Base-by-base conservation (phyloP, 306 rosid genomes). In the Erythrophleum fordii region DNA sequence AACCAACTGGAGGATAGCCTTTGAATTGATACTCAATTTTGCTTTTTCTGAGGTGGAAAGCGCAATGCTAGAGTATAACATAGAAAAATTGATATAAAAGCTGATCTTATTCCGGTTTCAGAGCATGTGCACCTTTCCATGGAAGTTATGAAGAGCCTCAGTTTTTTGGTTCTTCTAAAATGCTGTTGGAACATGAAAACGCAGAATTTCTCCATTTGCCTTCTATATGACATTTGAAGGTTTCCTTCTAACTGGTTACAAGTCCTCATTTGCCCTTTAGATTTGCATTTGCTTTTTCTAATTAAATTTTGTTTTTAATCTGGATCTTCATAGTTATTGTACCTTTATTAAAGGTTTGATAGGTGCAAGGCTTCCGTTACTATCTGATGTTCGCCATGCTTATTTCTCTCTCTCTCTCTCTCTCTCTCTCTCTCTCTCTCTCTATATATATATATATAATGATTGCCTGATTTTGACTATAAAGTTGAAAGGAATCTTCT, bases 1-100 rank as follows among this genome's bases (percentile, higher is more conserved):
- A 85, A 83, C 78, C 86, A 89, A 77, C 62, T 86, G 56, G 81
- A 88, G 72, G 80, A 84, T 73, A 81, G 81, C 72, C 76, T 80
- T 48, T 91, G 67, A 61, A 61, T 16, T 17, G 86, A 88, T 62
- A 28, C 77, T 80, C 35, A 31, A 0, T 13, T 35, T 75, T 69
- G 9, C 42, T 60, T 46, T 48, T 39, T 23, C 16, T 42, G 5
- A 2, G 67, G 64, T 44, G 76, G 44, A 55, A 76, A 74, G 72
- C 45, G 53, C 39, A 31, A 31, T 77, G 81, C 49, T 55, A 60
- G 81, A 67, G 65, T 29, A 51, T 51, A 41, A n/a, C 20, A 25
- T 48, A 72, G 60, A 39, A 53, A 28, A 65, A 23, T 70, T 82
- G 70, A 45, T 46, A 11, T 71, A 46, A 56, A 78, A 45, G 53